Evolutionary conservation across 208 protist species (phyloP), one percentile per base, ranked within the genome.

Genomic region (Perkinsela sp.): DNA sequence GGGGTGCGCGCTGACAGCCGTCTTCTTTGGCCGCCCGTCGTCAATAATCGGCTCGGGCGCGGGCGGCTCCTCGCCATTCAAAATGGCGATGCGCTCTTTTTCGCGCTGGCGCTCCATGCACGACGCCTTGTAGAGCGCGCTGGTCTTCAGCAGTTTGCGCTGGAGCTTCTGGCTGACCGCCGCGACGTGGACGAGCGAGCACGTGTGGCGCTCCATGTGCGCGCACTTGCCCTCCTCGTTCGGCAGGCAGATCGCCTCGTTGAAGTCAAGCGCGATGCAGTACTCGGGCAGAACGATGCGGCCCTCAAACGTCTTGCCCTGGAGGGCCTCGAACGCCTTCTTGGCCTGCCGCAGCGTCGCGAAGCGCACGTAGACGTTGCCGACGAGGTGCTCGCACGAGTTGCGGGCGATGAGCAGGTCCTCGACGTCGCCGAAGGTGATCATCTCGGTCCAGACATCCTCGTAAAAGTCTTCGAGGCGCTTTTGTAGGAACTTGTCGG

Each of bases 181-280:
- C 75, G 82, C 82, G 15, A 89, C n/a, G 70, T 93, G 88, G 76
- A 93, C 78, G 68, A 92, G 93, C 72, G 93, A 93, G 76, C 88
- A 93, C 68, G 79, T 82, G 40, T 78, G 81, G 32, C 81, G 71
- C n/a, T 29, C 31, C n/a, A n/a, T n/a, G n/a, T n/a, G n/a, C n/a
- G n/a, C n/a, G 73, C 89, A 94, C 6, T 73, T 31, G 32, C 48
- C 68, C 66, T 78, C 75, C 32, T 91, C 85, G 68, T 80, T 88
- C 70, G 89, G 81, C 2, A 78, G 70, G 74, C 89, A 94, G 32
- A 76, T 70, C 22, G 88, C 85, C 67, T 93, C 88, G 1, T 72
- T 70, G 73, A 94, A 94, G 68, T 94, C 85, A 48, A 78, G 88
- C 15, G 93, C 88, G 16, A 85, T 86, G 22, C 74, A 85, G 69